phyloP scores from a whole-genome alignment of 23 red algal genomes.

The Gracilaria gracilis region DNA sequence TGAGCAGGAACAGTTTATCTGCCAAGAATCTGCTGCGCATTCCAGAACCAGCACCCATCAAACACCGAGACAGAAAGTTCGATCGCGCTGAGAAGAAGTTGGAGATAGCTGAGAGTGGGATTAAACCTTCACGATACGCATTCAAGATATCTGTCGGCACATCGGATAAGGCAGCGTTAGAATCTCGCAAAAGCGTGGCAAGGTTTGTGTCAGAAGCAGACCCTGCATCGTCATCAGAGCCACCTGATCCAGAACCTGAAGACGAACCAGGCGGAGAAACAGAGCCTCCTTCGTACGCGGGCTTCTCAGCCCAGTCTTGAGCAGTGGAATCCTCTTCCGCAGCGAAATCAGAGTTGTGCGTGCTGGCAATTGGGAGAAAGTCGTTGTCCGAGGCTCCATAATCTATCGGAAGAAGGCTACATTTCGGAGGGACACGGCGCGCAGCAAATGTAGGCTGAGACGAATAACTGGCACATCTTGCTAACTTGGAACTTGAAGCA shows the following conservation, averaged over 20 bases:
- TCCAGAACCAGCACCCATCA: constrained; percentile 75
- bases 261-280: constrained; percentile 22
- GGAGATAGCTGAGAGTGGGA: constrained; percentile 73
- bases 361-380: neutral
- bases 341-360: neutral
- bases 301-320: neutral
- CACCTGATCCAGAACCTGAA: constrained; percentile 53
- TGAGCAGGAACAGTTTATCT: constrained; percentile 92
- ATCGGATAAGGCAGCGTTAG: constrained; percentile 67
- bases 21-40: constrained; percentile 96
- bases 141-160: constrained; percentile 78
- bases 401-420: neutral
- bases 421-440: neutral
- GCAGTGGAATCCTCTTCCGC: constrained; percentile 4
- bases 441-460: neutral
- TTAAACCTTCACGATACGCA: constrained; percentile 66
- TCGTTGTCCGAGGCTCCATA: constrained; percentile 15
- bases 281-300: constrained; percentile 30
- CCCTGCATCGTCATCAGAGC: constrained; percentile 28
- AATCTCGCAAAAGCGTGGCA: constrained; percentile 48
- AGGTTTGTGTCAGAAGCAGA: constrained; percentile 47
- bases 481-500: too few relatives aligned
- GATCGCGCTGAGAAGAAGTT: constrained; percentile 80
- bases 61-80: constrained; percentile 72
- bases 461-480: neutral